phyloP scores from a whole-genome alignment of 2,329 filamentous ascomycete species.

The Phaeomoniella chlamydospora region DNA sequence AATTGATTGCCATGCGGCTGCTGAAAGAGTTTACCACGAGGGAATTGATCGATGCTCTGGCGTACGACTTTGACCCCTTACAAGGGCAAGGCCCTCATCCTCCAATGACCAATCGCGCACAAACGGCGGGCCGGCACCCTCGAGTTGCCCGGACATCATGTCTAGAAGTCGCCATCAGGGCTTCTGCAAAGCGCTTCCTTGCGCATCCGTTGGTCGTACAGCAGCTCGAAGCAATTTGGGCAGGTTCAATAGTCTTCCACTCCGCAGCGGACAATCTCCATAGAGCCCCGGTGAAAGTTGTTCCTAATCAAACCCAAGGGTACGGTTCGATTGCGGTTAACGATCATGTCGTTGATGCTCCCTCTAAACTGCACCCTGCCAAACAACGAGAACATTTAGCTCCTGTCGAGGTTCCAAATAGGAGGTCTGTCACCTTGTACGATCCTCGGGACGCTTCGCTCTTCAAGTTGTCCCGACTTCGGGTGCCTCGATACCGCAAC shows the following conservation, averaged over 20 bases:
- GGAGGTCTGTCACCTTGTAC: conserved; percentile 73
- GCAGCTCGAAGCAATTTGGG: conserved; percentile 95
- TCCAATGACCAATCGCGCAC: conserved; percentile 12
- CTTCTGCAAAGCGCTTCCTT: conserved; percentile 82
- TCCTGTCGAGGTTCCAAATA: conserved; percentile 27
- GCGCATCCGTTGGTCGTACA: conserved; percentile 85
- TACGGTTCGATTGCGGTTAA: conserved; percentile 24
- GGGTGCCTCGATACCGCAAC: conserved; percentile 83
- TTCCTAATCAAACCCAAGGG: conserved; percentile 11
- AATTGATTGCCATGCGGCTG: conserved; percentile 77
- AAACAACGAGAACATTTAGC: conserved; percentile 12
- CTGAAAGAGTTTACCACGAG: conserved; percentile 79
- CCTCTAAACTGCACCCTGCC: conserved; percentile 12
- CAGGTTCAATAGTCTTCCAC: conserved; percentile 87
- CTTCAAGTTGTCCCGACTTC: conserved; percentile 78
- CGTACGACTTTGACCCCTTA: conserved; percentile 87
- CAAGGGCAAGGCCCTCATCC: conserved; percentile 54
- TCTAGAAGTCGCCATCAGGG: conserved; percentile 82
- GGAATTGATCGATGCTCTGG: conserved; percentile 84
- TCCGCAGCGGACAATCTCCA: conserved; percentile 77
- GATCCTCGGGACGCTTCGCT: conserved; percentile 79
- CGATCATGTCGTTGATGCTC: conserved; percentile 8
- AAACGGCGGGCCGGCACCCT: conserved; percentile 30
- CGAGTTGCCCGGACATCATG: conserved; percentile 70
- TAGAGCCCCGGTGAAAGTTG: conserved; percentile 34